Evolutionary conservation across 768 basidiomycete genomes (phyloP), one percentile per base, ranked within the genome.

Genomic region (Tricholoma hemisulphureum): DNA sequence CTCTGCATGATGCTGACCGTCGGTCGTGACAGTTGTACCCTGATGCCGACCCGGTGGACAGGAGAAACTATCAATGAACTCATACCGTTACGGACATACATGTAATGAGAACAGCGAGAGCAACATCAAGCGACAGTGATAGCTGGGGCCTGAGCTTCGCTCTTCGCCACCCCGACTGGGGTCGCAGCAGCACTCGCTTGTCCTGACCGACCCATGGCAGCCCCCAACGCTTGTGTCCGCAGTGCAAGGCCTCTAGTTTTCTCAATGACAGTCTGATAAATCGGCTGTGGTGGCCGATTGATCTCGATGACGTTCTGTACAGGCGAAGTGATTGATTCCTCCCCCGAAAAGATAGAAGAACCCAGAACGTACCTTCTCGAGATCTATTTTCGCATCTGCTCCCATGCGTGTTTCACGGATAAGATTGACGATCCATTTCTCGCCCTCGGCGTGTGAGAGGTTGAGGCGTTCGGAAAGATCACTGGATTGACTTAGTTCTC

Each of bases 361-460:
- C 24, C 10, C 18, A 13, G 48, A 59, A 59, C 77, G 35, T 59
- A 91, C 94, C 80, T 96, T 94, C 73, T 95, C 94, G 24, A 98
- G 80, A 72, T 98, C 96, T 59, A 98, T 98, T 77, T 96, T 97
- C 52, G 96, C 96, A 65, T 98, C 96, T 1, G 92, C 89, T 13
- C 93, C 93, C 89, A 96, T 93, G 46, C 94, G 84, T 6, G 95
- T 96, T 74, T 98, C 97, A 31, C 97, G 87, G 66, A 98, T 97
- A 60, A 98, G 89, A 78, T 98, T 98, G 66, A 98, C 97, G 60
- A 98, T 96, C 96, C 96, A 99, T 67, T 96, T 96, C 71, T 99
- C 97, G 51, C 96, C 97, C 69, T 98, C 97, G 62, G 94, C 94
- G 39, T 81, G 84, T n/a, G 91, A 88, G 49, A 98, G 82, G 72